A percentile compares a stretch with the other conserved stretches of the same genome.
These are phyloP conservation scores for Mycena albidolilacea DNA, from an alignment of 768 basidiomycete species.

Conservation along the genomic window DNA sequence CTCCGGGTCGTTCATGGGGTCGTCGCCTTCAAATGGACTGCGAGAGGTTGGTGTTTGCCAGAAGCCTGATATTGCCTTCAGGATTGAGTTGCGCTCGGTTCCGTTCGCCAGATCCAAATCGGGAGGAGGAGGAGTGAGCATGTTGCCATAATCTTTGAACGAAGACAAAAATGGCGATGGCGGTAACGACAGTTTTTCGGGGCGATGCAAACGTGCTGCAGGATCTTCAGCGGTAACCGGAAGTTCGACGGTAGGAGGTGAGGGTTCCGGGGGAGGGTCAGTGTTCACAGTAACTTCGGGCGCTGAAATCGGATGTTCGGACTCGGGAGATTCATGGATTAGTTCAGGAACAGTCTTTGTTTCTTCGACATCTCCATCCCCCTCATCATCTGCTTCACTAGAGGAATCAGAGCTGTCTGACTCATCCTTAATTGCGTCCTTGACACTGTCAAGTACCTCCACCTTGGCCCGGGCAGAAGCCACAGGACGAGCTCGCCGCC, in stretches of 20 bases:
- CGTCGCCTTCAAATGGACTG: constrained; percentile 72
- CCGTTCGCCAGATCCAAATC: constrained; percentile 70
- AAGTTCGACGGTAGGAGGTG: constrained; percentile 27
- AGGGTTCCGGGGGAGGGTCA: constrained; percentile 41
- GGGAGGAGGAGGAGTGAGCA: constrained; percentile 63
- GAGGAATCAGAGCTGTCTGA: constrained; percentile 80
- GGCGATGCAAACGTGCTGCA: constrained; percentile 28
- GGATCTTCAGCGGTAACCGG: constrained; percentile 30
- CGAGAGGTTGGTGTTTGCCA: constrained; percentile 74
- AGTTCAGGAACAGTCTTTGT: constrained; percentile 44
- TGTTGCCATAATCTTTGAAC: constrained; percentile 53
- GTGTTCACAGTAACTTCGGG: constrained; percentile 46
- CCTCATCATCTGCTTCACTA: constrained; percentile 71
- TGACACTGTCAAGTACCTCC: constrained; percentile 89
- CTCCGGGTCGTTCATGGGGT: constrained; percentile 84
- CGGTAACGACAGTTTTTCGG: constrained; percentile 60
- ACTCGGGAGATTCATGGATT: constrained; percentile 45
- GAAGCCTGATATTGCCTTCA: constrained; percentile 87
- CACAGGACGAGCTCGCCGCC: constrained; percentile 90
- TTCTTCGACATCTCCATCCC: constrained; percentile 64
- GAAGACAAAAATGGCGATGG: constrained; percentile 71
- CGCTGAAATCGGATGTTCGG: constrained; percentile 42
- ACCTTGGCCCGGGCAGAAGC: constrained; percentile 91
- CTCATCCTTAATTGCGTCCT: constrained; percentile 91
- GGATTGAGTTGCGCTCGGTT: constrained; percentile 79